phyloP scores from a whole-genome alignment of 345 rosid genomes.

The Aquilaria yunnanensis region DNA sequence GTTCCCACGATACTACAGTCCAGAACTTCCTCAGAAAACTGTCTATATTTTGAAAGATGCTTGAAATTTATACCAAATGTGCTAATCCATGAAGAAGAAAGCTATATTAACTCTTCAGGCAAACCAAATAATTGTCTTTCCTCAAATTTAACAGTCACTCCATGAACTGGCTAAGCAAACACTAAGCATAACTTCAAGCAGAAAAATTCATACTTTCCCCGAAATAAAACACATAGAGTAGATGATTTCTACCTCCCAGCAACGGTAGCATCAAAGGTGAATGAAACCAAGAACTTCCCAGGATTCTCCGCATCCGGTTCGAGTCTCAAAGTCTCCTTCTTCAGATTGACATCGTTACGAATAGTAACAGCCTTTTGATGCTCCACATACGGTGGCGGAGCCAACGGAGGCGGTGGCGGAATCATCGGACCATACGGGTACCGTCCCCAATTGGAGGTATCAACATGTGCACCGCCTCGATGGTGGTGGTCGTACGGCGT shows the following conservation, averaged over 20 bases:
- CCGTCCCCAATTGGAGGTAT: conserved; percentile 42
- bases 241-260: conserved; percentile 49
- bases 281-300: conserved; percentile 61
- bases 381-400: conserved; percentile 59
- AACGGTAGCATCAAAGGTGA: conserved; percentile 87
- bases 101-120: too few species aligned
- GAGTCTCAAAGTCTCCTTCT: conserved; percentile 67
- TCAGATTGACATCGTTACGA: conserved; percentile 71
- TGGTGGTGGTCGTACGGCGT: conserved; percentile 66
- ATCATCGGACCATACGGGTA: conserved; percentile 38
- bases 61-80: too few species aligned
- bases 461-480: conserved; percentile 30
- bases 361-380: conserved; percentile 83
- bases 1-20: too few species aligned
- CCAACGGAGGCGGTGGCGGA: conserved; percentile 38
- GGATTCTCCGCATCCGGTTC: conserved; percentile 53
- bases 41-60: too few species aligned
- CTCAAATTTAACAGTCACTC: neutral
- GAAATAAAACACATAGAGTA: neutral
- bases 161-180: neutral
- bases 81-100: too few species aligned
- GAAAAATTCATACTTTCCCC: neutral
- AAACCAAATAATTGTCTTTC: too few species aligned
- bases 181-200: neutral
- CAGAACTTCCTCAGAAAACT: too few species aligned